Percentiles rank a stretch among this genome's conserved stretches.
These are phyloP conservation scores for Serendipita indica DNA, from an alignment of 768 basidiomycete species.

Conservation along the genomic window DNA sequence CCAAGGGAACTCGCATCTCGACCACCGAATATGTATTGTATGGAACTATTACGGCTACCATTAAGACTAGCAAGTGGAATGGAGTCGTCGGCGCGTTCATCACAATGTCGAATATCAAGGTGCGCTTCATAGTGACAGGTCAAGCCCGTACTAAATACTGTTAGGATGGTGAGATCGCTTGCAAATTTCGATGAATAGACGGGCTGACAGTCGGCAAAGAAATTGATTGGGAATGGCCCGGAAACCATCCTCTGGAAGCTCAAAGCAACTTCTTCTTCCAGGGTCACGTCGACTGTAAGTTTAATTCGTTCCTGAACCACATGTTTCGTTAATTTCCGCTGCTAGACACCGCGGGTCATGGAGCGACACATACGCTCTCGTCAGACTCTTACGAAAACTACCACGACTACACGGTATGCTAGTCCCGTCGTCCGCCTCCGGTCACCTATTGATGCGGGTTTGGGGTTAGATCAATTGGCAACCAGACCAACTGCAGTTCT, in stretches of 20 bases:
- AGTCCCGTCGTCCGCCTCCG: not conserved
- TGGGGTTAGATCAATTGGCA: constrained; percentile 62
- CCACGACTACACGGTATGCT: constrained; percentile 58
- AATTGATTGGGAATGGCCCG: constrained; percentile 76
- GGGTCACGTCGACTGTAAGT: constrained; percentile 43
- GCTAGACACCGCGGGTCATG: constrained; percentile 34
- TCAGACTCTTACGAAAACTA: constrained; percentile 54
- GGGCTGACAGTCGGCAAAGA: constrained; percentile 29
- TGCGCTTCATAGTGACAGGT: not conserved
- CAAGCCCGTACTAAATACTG: not conserved
- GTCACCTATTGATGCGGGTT: not conserved
- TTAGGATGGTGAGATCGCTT: constrained; percentile 48
- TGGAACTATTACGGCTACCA: constrained; percentile 50
- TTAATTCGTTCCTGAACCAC: too few species aligned
- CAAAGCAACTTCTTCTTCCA: constrained; percentile 80
- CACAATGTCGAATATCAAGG: constrained; percentile 66
- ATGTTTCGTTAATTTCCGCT: not conserved
- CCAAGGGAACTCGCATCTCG: constrained; percentile 64
- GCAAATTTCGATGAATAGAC: constrained; percentile 39
- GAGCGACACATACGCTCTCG: constrained; percentile 33
- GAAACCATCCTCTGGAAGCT: constrained; percentile 37
- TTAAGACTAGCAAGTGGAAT: constrained; percentile 65
- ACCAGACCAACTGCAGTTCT: constrained; percentile 46
- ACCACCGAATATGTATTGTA: constrained; percentile 75
- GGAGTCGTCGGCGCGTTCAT: constrained; percentile 79